phyloP scores from a whole-genome alignment of 352 stramenopile species.

The Pythium rhizo-oryzae region DNA sequence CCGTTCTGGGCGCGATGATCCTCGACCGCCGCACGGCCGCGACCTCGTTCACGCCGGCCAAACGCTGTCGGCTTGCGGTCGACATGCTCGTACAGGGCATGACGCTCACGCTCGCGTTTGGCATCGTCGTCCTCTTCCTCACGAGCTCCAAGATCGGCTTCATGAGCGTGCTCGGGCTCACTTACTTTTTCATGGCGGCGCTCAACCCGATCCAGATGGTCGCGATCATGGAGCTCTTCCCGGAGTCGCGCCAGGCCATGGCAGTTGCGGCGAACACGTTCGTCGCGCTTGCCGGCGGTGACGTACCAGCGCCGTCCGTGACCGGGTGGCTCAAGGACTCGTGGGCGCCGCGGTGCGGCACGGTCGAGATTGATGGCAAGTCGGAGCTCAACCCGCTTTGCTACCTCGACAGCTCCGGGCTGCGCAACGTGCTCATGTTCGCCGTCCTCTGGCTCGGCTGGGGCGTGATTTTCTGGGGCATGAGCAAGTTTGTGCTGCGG shows the following conservation, averaged over 20 bases:
- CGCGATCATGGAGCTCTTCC: slow-evolving; percentile 89
- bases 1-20: slow-evolving; percentile 82
- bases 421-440: slow-evolving; percentile 72
- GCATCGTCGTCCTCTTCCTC: slow-evolving; percentile 57
- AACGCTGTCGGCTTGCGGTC: slow-evolving; percentile 54
- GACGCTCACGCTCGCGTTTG: slow-evolving; percentile 49
- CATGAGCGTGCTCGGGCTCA: slow-evolving; percentile 64
- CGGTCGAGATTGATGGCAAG: slow-evolving; percentile 62
- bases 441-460: slow-evolving; percentile 72
- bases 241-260: slow-evolving; percentile 83
- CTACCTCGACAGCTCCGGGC: slow-evolving; percentile 50
- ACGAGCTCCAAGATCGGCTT: slow-evolving; percentile 51
- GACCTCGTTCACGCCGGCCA: slow-evolving; percentile 33
- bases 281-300: slow-evolving; percentile 90
- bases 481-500: slow-evolving; percentile 39
- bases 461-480: slow-evolving; percentile 64
- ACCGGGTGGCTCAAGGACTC: slow-evolving; percentile 92
- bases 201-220: slow-evolving; percentile 83
- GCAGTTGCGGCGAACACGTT: slow-evolving; percentile 91
- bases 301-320: slow-evolving; percentile 93
- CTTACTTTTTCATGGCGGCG: slow-evolving; percentile 78
- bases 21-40: slow-evolving; percentile 54
- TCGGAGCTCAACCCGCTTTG: slow-evolving; percentile 66
- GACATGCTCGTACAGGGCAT: slow-evolving; percentile 68
- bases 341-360: slow-evolving; percentile 86